phyloP scores from a whole-genome alignment of 495 filamentous ascomycete species.

The Aspergillus heteromorphus region DNA sequence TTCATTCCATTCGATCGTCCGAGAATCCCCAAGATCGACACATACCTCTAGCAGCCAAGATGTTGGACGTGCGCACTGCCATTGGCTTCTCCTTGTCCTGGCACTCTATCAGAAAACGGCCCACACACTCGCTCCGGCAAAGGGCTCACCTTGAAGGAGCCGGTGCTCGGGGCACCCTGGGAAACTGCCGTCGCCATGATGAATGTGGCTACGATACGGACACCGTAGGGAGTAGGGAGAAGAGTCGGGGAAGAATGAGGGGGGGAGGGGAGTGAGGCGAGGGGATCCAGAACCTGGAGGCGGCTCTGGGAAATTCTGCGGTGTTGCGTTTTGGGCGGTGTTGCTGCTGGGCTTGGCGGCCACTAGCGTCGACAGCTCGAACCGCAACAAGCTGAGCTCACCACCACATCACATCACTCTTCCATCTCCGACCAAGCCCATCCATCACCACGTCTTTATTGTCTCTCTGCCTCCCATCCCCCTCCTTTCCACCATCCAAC shows the following conservation, averaged over 20 bases:
- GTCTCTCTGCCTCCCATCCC: background rate
- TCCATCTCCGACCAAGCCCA: constrained; percentile 15
- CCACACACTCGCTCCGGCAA: constrained; percentile 27
- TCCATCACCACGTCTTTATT: background rate
- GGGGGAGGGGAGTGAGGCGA: constrained; percentile 5
- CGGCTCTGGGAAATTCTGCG: constrained; percentile 42
- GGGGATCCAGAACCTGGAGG: constrained; percentile 24
- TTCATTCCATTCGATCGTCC: constrained; percentile 14
- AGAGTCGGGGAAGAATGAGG: constrained; percentile 12
- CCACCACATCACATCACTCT: constrained; percentile 24
- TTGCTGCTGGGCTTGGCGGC: constrained; percentile 39
- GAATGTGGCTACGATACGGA: constrained; percentile 26
- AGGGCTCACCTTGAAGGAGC: constrained; percentile 70
- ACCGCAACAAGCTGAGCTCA: constrained; percentile 28
- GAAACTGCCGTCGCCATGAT: constrained; percentile 63
- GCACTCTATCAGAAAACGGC: constrained; percentile 41
- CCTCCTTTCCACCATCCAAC: background rate
- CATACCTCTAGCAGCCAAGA: constrained; percentile 91
- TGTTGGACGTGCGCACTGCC: constrained; percentile 91
- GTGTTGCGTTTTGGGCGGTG: constrained; percentile 53
- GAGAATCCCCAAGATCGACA: background rate
- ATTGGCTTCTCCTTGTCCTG: constrained; percentile 98
- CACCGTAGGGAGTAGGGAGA: constrained; percentile 22
- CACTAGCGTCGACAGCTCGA: constrained; percentile 35
- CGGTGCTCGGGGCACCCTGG: constrained; percentile 54